Evolutionary conservation across 371 early-diverging fungal species (phyloP), one percentile per base, ranked within the genome.

Genomic region (Basidiobolus meristosporus): DNA sequence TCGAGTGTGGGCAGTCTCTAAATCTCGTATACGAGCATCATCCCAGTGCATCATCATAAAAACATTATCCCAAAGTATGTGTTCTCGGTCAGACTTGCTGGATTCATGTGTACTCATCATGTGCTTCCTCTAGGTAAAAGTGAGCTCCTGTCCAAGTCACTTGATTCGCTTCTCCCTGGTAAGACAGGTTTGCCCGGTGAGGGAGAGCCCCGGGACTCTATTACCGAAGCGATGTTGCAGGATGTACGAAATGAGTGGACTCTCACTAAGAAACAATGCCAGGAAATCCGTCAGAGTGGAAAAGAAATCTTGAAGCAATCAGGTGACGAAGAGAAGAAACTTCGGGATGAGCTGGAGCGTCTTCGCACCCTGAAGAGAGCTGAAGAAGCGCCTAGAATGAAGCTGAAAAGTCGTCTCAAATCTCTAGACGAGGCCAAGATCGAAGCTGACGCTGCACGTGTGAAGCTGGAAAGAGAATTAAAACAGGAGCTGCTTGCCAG

Each of bases 1-100:
- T 18, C 52, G 68, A n/a, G 58, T 67, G 7, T 67, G 64, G 68
- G 68, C 64, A 5, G 34, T 34, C 4, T 34, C 34, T n/a, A 18
- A 34, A 7, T 57, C 63, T 56, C 56, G 42, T 17, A 16, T 16
- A 15, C 22, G 19, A 12, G 9, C 11, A 10, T 36, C 32, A 15
- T 43, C 19, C 7, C 34, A 19, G 20, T 42, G 12, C 14, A 38
- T 38, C 22, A 36, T 40, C 40, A 26, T 20, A 16, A 15, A 31
- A 29, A 30, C 29, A 16, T 20, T 11, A 34, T n/a, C n/a, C n/a
- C n/a, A n/a, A n/a, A n/a, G n/a, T n/a, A n/a, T n/a, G n/a, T n/a
- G n/a, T n/a, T n/a, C n/a, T n/a, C n/a, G n/a, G n/a, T n/a, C n/a
- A n/a, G n/a, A n/a, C n/a, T n/a, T n/a, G n/a, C n/a, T n/a, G n/a